Evolutionary conservation across 495 filamentous ascomycete species (phyloP), one percentile per base, ranked within the genome.

Genomic region (Neurospora cerealis): DNA sequence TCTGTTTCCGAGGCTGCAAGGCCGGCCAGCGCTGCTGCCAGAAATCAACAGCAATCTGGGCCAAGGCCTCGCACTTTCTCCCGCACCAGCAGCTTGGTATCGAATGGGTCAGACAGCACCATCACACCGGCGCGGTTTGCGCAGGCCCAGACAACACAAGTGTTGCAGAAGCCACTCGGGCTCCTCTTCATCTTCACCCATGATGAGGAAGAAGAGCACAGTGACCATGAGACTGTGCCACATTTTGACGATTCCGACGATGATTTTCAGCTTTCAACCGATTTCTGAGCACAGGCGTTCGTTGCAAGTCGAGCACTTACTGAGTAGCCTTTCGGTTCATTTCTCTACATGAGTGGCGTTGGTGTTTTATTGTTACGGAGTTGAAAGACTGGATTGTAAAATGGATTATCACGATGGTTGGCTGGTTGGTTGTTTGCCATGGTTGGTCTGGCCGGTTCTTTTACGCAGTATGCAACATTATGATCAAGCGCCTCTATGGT

Each of bases 1-100:
- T 86, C 85, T 19, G 87, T 90, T 17, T 91, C 91, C 1, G 80
- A 80, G 7, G 78, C 79, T 7, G 77, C 86, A 15, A 77, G 81
- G 11, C 79, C 77, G 36, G 73, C 77, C 38, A 80, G 62, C 2
- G 71, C 69, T 8, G 38, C 76, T 40, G 44, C 41, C 62, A 71
- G 34, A 46, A 69, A 72, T 19, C 74, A 69, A 36, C 46, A 73
- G 11, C 75, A 74, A 42, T 60, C 71, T 24, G 72, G 69, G 11
- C 28, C 79, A 21, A 73, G 75, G 60, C 46, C 81, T 72, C 75
- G 77, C 13, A 46, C 72, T 3, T 32, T 83, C 36, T 70, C 76
- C 70, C 81, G 83, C 28, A 76, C 83, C 5, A 74, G 79, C 21
- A 82, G 86, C 76, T 81, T 83, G 62, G 74, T 80, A 38, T 85